Evolutionary conservation across 257 asterid genomes (phyloP).

Genomic region (Cruciata laevipes): DNA sequence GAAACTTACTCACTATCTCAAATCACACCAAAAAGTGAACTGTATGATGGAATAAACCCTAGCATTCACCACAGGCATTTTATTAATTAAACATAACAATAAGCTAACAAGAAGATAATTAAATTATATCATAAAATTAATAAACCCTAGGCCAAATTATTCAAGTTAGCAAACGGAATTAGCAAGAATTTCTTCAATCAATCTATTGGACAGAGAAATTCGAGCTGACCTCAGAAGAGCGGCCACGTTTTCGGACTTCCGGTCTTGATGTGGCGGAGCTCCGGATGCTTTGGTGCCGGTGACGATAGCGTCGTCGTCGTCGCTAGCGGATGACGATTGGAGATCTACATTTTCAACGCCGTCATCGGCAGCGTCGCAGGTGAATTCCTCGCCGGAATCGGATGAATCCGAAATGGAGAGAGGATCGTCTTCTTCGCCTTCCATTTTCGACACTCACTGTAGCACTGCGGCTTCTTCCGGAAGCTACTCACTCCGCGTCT

Average conservation of each 20-base stretch:
- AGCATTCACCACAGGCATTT: not conserved
- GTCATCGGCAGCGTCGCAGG: slow-evolving; percentile 14
- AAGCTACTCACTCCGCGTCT: slow-evolving; percentile 7
- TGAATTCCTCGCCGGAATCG: slow-evolving; percentile 36
- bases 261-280: slow-evolving; percentile 32
- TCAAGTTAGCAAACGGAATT: not conserved
- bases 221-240: slow-evolving; percentile 61
- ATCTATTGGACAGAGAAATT: not conserved
- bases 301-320: slow-evolving; percentile 5
- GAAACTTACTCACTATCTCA: not conserved
- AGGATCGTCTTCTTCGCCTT: slow-evolving; percentile 39
- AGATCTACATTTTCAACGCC: slow-evolving; percentile 25
- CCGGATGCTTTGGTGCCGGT: slow-evolving; percentile 27
- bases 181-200: not conserved
- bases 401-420: slow-evolving; percentile 35
- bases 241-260: slow-evolving; percentile 56
- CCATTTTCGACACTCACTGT: slow-evolving; percentile 30
- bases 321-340: slow-evolving; percentile 28
- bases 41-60: not conserved
- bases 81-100: not conserved
- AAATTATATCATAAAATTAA: not conserved
- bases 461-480: slow-evolving; percentile 6
- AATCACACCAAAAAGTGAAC: not conserved
- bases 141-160: not conserved
- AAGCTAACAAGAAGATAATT: not conserved